phyloP scores from a whole-genome alignment of 2,329 filamentous ascomycete genomes.

The Clonostachys chloroleuca region DNA sequence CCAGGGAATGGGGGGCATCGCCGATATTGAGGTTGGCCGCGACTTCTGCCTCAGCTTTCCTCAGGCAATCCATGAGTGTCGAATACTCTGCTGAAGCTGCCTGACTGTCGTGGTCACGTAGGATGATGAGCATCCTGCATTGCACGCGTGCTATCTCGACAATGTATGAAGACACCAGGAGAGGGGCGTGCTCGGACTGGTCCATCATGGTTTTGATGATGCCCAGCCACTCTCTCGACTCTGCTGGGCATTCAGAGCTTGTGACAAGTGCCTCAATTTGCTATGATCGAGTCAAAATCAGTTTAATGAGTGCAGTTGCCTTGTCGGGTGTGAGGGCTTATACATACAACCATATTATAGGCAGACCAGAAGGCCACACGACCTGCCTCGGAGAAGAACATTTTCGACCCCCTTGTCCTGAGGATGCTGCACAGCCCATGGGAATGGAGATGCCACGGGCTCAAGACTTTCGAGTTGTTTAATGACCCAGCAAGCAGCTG shows the following conservation, averaged over 20 bases:
- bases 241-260: slow-evolving; percentile 24
- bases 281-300: slow-evolving; percentile 11
- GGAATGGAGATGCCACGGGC: slow-evolving; percentile 30
- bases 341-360: slow-evolving; percentile 29
- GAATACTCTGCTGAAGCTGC: slow-evolving; percentile 18
- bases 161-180: slow-evolving; percentile 19
- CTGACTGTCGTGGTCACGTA: slow-evolving; percentile 17
- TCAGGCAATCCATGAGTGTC: slow-evolving; percentile 8
- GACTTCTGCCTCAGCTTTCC: slow-evolving; percentile 13
- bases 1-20: slow-evolving; percentile 2
- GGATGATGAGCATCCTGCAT: slow-evolving; percentile 14
- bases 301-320: background rate
- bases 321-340: background rate
- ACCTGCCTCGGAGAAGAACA: slow-evolving; percentile 12
- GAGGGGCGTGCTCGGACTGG: slow-evolving; percentile 15
- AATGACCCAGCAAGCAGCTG: slow-evolving; percentile 26
- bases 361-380: slow-evolving; percentile 29
- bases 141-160: slow-evolving; percentile 17
- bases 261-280: slow-evolving; percentile 28
- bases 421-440: slow-evolving; percentile 28
- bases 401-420: slow-evolving; percentile 20
- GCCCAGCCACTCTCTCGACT: slow-evolving; percentile 27
- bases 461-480: slow-evolving; percentile 11
- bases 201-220: slow-evolving; percentile 15
- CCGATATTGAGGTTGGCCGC: slow-evolving; percentile 1